Percentiles rank a stretch among this genome's conserved stretches.
phyloP scores from a whole-genome alignment of 2,329 filamentous ascomycete species.

The Cryphonectria parasitica region DNA sequence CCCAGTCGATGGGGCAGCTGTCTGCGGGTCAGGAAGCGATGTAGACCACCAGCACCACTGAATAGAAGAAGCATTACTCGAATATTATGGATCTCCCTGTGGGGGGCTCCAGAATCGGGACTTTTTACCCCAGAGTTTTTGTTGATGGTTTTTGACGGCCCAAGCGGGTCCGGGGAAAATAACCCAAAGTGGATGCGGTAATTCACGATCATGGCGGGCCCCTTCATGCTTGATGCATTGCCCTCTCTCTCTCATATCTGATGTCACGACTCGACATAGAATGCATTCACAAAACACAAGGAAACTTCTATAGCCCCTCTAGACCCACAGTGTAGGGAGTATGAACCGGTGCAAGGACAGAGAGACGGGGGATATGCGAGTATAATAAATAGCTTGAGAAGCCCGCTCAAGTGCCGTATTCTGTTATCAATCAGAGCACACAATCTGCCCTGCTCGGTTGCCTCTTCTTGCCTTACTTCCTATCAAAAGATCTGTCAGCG shows the following conservation, averaged over 20 bases:
- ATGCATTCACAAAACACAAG: neutral
- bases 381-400: neutral
- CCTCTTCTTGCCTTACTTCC: no score
- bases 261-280: neutral
- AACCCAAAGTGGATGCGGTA: neutral
- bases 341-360: neutral
- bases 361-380: no score
- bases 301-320: neutral
- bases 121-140: slow-evolving; percentile 12
- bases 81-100: neutral
- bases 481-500: no score
- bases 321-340: neutral
- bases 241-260: neutral
- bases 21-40: no score
- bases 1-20: neutral
- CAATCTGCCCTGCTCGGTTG: neutral
- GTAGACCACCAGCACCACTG: no score
- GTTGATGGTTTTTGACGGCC: no score
- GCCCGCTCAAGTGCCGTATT: no score
- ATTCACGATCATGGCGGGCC: neutral
- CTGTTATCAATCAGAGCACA: no score
- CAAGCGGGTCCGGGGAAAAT: slow-evolving; percentile 6
- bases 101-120: neutral
- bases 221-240: neutral
- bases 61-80: neutral